Base-by-base conservation (phyloP, 306 rosid species). In the Fragaria ananassa region DNA sequence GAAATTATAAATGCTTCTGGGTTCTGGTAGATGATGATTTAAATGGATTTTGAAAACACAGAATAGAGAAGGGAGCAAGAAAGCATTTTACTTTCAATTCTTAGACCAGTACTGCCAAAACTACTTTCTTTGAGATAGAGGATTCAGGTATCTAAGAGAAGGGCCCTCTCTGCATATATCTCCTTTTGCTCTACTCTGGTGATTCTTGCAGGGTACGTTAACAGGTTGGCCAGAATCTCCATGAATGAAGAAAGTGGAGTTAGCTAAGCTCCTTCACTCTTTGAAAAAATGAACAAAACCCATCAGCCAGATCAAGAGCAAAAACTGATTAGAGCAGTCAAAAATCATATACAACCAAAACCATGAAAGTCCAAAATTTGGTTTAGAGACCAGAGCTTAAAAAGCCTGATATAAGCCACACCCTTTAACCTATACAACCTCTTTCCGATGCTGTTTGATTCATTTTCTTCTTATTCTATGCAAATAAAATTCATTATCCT, bases 221-320 rank as follows among this genome's bases (percentile, higher is more conserved):
- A 64, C 70, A 64, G 67, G 44, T 37, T 37, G 51, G 67, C 31
- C 29, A 21, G 42, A 58, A 57, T 58, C 77, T 58, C 77, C 77
- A 10, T 42, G 68, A 41, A 8, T 17, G 49, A 72, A 72, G 61
- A 72, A 72, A 21, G 25, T 70, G 46, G 47, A 37, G 45, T 8
- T 35, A 64, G 46, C 46, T 18, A 3, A 44, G 2, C 4, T 34
- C n/a, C 13, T 34, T 18, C 42, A 35, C 45, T 15, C 27, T 34
- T 9, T 0, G 11, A 23, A 64, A 70, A 21, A n/a, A 9, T 37
- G 45, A 25, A 15, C 10, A 44, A 58, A 58, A 42, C 5, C 18
- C 34, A 66, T 39, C 2, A 19, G 7, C 42, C 42, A 35, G 41
- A 35, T 64, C 70, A 64, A 18, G 10, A 37, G 39, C 2, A 61